Percentiles rank a stretch among this genome's conserved stretches.
Evolutionary conservation across 441 rosid genomes (phyloP).

Genomic region (Aleurites moluccanus): DNA sequence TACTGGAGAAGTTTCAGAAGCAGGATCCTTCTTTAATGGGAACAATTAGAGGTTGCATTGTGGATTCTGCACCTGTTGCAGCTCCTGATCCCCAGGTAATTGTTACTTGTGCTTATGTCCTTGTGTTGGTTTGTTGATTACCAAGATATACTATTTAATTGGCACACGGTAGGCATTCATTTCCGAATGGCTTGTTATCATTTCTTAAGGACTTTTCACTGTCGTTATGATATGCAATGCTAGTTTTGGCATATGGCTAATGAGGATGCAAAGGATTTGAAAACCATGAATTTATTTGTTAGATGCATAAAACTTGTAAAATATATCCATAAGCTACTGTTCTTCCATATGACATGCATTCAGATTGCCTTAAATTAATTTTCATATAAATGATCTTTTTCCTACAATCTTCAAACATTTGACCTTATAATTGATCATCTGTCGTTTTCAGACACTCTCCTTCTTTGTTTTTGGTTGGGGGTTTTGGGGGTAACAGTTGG

Average conservation of each 20-base stretch:
- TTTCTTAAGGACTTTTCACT: background rate
- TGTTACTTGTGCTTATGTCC: conserved; percentile 14
- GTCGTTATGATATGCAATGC: background rate
- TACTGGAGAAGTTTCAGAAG: conserved; percentile 82
- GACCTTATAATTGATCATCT: too few species aligned
- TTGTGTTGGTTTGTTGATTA: conserved; percentile 9
- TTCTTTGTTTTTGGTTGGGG: background rate
- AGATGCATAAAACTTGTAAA: background rate
- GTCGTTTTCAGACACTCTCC: too few species aligned
- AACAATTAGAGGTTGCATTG: conserved; percentile 84
- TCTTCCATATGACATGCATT: background rate
- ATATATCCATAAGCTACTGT: background rate
- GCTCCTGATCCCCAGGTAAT: conserved; percentile 90
- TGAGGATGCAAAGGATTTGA: background rate
- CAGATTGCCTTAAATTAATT: background rate
- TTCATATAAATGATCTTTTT: background rate
- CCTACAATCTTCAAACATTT: background rate
- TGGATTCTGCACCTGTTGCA: conserved; percentile 98
- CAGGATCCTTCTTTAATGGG: conserved; percentile 63
- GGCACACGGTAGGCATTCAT: background rate
- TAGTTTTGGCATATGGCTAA: background rate
- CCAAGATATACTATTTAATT: background rate
- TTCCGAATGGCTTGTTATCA: background rate
- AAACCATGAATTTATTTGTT: background rate
- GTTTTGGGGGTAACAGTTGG: background rate